Conservation (phyloP, 2,329 filamentous ascomycete species). For the Sporothrix pallida region DNA sequence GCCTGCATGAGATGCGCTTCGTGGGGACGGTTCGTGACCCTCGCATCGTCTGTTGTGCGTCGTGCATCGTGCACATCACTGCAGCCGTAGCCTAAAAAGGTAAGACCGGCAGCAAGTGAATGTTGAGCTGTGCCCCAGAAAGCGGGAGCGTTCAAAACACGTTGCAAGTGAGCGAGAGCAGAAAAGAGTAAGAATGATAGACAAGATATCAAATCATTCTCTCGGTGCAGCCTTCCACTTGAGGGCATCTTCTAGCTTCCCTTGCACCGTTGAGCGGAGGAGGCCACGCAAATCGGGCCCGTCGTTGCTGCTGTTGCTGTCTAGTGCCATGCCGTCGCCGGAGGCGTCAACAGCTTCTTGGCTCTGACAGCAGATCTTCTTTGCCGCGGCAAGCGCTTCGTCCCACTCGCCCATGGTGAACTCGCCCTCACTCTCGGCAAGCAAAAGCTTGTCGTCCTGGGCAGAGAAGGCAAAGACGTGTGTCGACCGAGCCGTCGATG, state of each 20-base stretch:
- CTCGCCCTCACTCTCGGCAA: constrained; percentile 80
- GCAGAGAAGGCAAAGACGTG: constrained; percentile 88
- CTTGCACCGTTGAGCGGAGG: constrained; percentile 65
- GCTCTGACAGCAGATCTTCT: constrained; percentile 65
- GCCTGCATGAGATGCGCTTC: constrained; percentile 16
- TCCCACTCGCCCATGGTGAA: constrained; percentile 82
- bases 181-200: neutral
- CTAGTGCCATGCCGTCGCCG: constrained; percentile 51
- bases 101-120: neutral
- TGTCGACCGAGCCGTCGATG: constrained; percentile 68
- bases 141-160: neutral
- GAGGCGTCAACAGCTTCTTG: constrained; percentile 34
- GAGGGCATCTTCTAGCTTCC: constrained; percentile 59
- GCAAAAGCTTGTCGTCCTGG: constrained; percentile 70
- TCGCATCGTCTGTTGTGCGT: constrained; percentile 13
- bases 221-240: constrained; percentile 57
- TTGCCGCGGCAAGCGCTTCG: constrained; percentile 67
- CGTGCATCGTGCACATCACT: constrained; percentile 15
- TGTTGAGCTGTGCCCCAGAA: constrained; percentile 3
- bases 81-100: constrained; percentile 16
- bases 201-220: neutral
- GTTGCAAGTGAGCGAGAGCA: neutral
- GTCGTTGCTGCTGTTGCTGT: constrained; percentile 57
- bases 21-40: constrained; percentile 17
- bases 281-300: constrained; percentile 63